A percentile compares a stretch with the other conserved stretches of the same genome.
Conservation (phyloP, 2,329 filamentous ascomycete species). For the Fusarium protoensiforme region DNA sequence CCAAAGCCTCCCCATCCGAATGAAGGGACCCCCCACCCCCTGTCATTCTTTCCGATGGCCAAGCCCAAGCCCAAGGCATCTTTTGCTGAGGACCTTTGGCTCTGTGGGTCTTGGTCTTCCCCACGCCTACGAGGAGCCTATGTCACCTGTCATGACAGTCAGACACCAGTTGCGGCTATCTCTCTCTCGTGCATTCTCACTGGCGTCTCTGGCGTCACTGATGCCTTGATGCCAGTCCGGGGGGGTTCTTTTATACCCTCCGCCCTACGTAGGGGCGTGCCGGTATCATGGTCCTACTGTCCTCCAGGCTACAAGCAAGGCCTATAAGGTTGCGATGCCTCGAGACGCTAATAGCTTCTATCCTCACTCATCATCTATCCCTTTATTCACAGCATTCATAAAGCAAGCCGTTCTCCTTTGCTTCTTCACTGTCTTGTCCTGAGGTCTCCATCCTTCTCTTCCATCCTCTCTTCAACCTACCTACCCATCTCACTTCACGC, state of each 20-base stretch:
- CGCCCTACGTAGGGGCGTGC: slow-evolving; percentile 32
- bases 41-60: neutral
- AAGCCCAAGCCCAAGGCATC: slow-evolving; percentile 39
- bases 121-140: slow-evolving; percentile 44
- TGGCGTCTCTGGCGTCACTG: slow-evolving; percentile 45
- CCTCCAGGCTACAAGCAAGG: slow-evolving; percentile 47
- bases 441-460: slow-evolving; percentile 18
- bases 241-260: slow-evolving; percentile 15
- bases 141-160: slow-evolving; percentile 48
- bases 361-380: slow-evolving; percentile 38
- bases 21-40: slow-evolving; percentile 13
- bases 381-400: slow-evolving; percentile 30
- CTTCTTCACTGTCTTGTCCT: slow-evolving; percentile 8
- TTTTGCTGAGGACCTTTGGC: slow-evolving; percentile 32
- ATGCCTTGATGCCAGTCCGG: slow-evolving; percentile 43
- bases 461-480: neutral
- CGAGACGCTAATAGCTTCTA: slow-evolving; percentile 45
- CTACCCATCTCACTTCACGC: neutral
- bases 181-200: slow-evolving; percentile 39
- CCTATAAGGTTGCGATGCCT: slow-evolving; percentile 68
- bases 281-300: slow-evolving; percentile 29
- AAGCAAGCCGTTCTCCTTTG: slow-evolving; percentile 20
- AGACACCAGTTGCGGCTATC: slow-evolving; percentile 45
- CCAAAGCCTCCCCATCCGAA: slow-evolving; percentile 29
- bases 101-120: slow-evolving; percentile 40